Conservation (phyloP, 2,329 filamentous ascomycete species). For the Ramularia endophylla region DNA sequence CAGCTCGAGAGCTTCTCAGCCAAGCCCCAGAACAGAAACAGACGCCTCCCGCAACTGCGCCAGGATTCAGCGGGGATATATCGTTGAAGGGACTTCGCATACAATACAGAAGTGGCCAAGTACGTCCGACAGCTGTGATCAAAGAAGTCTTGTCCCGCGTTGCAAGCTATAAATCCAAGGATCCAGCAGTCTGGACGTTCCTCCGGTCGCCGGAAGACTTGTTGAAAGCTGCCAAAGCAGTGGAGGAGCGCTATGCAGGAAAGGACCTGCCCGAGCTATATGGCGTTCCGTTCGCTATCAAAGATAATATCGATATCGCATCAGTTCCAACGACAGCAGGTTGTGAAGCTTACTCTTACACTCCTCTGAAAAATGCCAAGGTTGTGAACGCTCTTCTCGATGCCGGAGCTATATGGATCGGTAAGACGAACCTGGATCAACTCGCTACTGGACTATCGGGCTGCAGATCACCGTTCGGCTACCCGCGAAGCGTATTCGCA, state of each 20-base stretch:
- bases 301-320: slow-evolving; percentile 52
- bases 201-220: slow-evolving; percentile 36
- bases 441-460: slow-evolving; percentile 57
- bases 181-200: slow-evolving; percentile 49
- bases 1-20: slow-evolving; percentile 37
- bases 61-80: slow-evolving; percentile 38
- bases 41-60: slow-evolving; percentile 34
- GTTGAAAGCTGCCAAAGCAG: slow-evolving; percentile 36
- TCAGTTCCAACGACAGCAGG: slow-evolving; percentile 48
- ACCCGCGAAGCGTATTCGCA: slow-evolving; percentile 48
- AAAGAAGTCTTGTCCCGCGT: slow-evolving; percentile 44
- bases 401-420: slow-evolving; percentile 53
- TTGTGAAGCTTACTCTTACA: slow-evolving; percentile 46
- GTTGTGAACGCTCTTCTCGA: slow-evolving; percentile 45
- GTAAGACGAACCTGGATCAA: slow-evolving; percentile 58
- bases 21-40: slow-evolving; percentile 30
- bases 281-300: slow-evolving; percentile 52
- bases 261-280: slow-evolving; percentile 46
- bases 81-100: slow-evolving; percentile 39
- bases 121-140: slow-evolving; percentile 39
- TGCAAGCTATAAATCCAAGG: slow-evolving; percentile 42
- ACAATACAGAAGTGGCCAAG: slow-evolving; percentile 41
- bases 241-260: slow-evolving; percentile 37
- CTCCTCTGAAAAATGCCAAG: slow-evolving; percentile 43
- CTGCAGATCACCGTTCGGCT: slow-evolving; percentile 53